Evolutionary conservation across 2,329 filamentous ascomycete genomes (phyloP), one percentile per base, ranked within the genome.

Genomic region (Beauveria varroae): DNA sequence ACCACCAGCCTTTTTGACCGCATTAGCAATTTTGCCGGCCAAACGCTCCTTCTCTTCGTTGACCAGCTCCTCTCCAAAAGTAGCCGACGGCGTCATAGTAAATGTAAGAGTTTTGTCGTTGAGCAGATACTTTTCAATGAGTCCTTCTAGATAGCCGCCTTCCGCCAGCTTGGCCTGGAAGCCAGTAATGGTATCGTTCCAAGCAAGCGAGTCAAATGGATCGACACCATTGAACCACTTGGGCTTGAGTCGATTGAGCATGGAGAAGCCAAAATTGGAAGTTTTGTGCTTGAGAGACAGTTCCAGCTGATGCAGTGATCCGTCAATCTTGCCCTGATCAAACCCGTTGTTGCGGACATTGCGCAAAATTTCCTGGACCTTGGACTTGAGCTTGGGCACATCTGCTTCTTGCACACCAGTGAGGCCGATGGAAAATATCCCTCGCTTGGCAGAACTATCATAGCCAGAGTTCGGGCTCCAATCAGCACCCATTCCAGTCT

Each of bases 181-280:
- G 6, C 86, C 86, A 28, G 87, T 79, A 3, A 98, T 87, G 0
- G 91, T 91, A 49, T 95, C 89, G 68, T 96, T 95, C 91, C 93
- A 98, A 2, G 91, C 89, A 41, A 99, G 79, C 14, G 91, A 87
- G 66, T 96, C 87, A 74, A 98, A 96, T 0, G 95, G 93, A 71
- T 98, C 91, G 3, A 92, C 86, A 5, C 93, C 95, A 62, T 95
- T 96, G 75, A 99, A 98, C 95, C 95, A 99, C 63, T 89, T 88
- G 2, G 91, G 89, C 71, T 96, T 90, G 8, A 97, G 81, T 47
- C 93, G 86, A 67, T 96, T 91, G 74, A 99, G 85, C 58, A 98
- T 84, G 20, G 88, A 87, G 81, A 97, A 91, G 16, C 95, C 95
- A 70, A 99, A 99, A 69, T 89, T 92, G 60, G 95, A 91, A 0